A percentile compares a stretch with the other conserved stretches of the same genome.
phyloP scores from a whole-genome alignment of 768 basidiomycete genomes.

The Mycena maculata region DNA sequence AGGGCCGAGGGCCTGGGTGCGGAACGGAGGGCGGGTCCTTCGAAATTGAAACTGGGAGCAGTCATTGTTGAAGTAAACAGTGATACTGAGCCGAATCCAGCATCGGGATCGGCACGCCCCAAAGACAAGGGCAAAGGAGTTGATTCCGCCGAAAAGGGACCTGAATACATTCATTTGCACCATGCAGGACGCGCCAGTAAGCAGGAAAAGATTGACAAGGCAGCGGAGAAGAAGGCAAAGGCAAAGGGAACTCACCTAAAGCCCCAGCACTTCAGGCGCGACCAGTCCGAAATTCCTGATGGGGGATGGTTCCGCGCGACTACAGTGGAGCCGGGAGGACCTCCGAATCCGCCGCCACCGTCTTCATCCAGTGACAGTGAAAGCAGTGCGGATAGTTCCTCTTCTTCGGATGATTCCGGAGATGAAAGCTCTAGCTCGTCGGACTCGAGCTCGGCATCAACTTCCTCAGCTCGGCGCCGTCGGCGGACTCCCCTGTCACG shows the following conservation, averaged over 20 bases:
- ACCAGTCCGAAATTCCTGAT: no score
- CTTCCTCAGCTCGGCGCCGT: background rate
- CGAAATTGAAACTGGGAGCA: background rate
- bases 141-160: background rate
- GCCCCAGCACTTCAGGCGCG: slow-evolving; percentile 7
- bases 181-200: background rate
- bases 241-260: slow-evolving; percentile 6
- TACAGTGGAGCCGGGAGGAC: background rate
- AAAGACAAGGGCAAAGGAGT: slow-evolving; percentile 2
- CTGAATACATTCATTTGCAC: background rate
- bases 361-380: background rate
- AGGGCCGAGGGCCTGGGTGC: background rate
- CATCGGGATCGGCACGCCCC: no score
- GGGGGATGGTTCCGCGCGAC: slow-evolving; percentile 14
- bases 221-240: background rate
- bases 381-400: background rate
- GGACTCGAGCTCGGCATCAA: background rate
- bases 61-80: background rate
- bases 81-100: background rate
- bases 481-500: background rate
- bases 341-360: background rate
- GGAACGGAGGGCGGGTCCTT: slow-evolving; percentile 17
- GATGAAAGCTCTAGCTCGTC: background rate
- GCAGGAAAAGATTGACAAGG: background rate
- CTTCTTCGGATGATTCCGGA: background rate